Evolutionary conservation across 306 rosid genomes (phyloP).

Genomic region (Malus sieversii): DNA sequence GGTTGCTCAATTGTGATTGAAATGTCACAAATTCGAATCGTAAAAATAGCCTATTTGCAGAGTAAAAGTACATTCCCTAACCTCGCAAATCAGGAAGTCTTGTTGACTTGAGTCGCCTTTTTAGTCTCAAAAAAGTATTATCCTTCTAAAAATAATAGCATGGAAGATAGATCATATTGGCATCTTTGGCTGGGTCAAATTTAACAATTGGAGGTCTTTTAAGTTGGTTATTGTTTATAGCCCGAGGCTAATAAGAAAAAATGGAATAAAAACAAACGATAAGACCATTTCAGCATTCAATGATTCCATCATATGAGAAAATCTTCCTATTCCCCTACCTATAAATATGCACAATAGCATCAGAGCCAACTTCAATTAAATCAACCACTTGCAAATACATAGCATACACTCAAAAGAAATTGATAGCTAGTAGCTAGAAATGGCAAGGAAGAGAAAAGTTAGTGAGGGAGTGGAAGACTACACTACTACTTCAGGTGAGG

Average conservation of each 20-base stretch:
- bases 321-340: background rate
- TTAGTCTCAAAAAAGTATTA: no score
- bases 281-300: conserved; percentile 41
- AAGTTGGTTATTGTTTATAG: conserved; percentile 34
- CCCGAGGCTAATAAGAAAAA: conserved; percentile 29
- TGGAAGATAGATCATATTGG: conserved; percentile 11
- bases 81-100: no score
- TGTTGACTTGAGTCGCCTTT: no score
- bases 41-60: accelerated
- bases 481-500: conserved; percentile 35
- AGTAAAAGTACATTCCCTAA: no score
- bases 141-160: background rate
- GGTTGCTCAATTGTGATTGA: no score
- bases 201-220: conserved; percentile 16
- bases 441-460: conserved; percentile 84
- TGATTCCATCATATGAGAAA: conserved; percentile 4
- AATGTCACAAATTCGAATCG: no score
- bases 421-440: background rate
- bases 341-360: background rate
- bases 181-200: conserved; percentile 42
- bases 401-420: background rate
- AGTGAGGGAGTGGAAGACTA: conserved; percentile 41
- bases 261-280: conserved; percentile 22
- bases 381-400: conserved; percentile 5
- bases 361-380: conserved; percentile 6